These are phyloP conservation scores for Phylloporus sp. DNA, from an alignment of 768 basidiomycete species.

Conservation along the genomic window DNA sequence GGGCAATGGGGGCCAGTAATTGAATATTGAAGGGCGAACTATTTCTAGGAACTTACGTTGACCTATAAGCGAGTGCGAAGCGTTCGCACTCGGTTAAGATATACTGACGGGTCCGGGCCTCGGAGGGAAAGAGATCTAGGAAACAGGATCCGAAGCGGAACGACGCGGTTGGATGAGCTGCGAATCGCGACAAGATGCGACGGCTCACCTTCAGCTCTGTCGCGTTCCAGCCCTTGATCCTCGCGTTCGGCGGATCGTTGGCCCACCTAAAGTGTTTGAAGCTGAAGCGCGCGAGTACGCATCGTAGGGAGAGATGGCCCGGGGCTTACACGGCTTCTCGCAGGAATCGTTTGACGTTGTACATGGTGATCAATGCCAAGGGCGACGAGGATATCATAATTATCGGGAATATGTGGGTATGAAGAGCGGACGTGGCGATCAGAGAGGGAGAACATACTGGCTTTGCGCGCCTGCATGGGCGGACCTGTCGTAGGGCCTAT, in stretches of 20 bases:
- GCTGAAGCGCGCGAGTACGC: slow-evolving; percentile 27
- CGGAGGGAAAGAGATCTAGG: too few relatives aligned
- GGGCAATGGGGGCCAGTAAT: too few relatives aligned
- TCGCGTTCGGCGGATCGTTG: slow-evolving; percentile 83
- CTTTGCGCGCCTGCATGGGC: slow-evolving; percentile 56
- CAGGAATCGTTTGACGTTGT: slow-evolving; percentile 92
- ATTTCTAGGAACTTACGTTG: too few relatives aligned
- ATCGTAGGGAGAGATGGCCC: too few relatives aligned
- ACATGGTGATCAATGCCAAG: slow-evolving; percentile 93
- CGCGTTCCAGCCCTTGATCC: slow-evolving; percentile 96
- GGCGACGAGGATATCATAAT: slow-evolving; percentile 95
- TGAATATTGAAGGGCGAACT: too few relatives aligned
- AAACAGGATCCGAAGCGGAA: too few relatives aligned
- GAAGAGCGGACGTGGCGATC: background rate
- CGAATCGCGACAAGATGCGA: background rate
- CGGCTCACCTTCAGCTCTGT: slow-evolving; percentile 75
- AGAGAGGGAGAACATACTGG: slow-evolving; percentile 47
- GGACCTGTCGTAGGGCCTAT: slow-evolving; percentile 34
- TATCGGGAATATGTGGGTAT: slow-evolving; percentile 67
- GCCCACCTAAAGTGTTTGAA: slow-evolving; percentile 91
- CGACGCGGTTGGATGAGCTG: too few relatives aligned
- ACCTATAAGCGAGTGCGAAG: too few relatives aligned
- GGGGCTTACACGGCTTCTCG: slow-evolving; percentile 73
- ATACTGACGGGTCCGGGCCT: too few relatives aligned
- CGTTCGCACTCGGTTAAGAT: too few relatives aligned